Evolutionary conservation across 2,329 filamentous ascomycete species (phyloP), one percentile per base, ranked within the genome.

Genomic region (Aspergillus amoenus): DNA sequence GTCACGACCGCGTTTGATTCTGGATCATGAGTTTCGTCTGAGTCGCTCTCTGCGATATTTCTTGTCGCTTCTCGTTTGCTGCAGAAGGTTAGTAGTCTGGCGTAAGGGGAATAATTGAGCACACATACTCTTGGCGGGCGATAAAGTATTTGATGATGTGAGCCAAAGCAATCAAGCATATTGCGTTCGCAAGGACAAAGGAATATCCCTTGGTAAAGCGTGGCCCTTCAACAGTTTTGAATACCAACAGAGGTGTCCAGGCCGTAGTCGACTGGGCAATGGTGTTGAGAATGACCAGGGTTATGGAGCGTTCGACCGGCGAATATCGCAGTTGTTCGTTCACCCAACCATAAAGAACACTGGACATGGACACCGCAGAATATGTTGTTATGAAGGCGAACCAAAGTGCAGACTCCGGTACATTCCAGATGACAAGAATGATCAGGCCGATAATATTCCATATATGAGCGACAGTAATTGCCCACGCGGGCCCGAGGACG

Each of bases 341-440:
- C 3, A 82, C 77, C 81, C 82, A 84, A 3, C 82, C 82, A 53
- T 84, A 80, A 6, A 85, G 69, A 3, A 84, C 79, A 47, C 79
- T 82, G 0, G 82, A 83, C 70, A 84, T 78, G 0, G 82, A 77
- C 5, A 78, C 75, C 0, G 81, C 73, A 0, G 76, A 76, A 62
- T 81, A 84, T 0, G 76, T 80, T 0, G 78, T 82, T 52, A 74
- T 70, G 60, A 82, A 83, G 0, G 80, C 81, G 52, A 83, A 83
- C 81, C 82, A 85, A 15, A 78, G 72, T 0, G 81, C 80, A 0
- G 76, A 64, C 56, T 85, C 82, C 0, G 82, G 82, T 0, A 86
- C 82, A 17, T 81, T 68, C 84, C 83, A 86, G 9, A 84, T 70
- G 1, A 79, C 73, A 4, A 84, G 72, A 24, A 85, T 82, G n/a